A percentile compares a stretch with the other conserved stretches of the same genome.
Evolutionary conservation across 805 yeast species (phyloP).

Genomic region (Candida pseudofarinosa): DNA sequence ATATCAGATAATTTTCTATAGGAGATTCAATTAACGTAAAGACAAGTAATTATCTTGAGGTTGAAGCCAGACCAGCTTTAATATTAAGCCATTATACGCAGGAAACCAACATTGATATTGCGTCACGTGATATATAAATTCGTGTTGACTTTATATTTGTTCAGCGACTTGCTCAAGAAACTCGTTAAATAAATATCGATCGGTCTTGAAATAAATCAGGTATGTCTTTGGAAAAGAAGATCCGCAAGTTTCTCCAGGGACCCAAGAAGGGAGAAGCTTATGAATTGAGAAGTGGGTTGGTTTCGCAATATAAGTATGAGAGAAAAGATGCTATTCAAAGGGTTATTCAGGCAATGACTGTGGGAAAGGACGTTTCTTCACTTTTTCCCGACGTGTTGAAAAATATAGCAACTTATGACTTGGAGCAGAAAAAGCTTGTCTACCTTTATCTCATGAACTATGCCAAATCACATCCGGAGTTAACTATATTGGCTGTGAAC

Average conservation of each 20-base stretch:
- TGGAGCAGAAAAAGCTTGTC: constrained; percentile 94
- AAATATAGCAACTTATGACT: constrained; percentile 93
- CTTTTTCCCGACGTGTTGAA: constrained; percentile 94
- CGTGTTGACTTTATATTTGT: background rate
- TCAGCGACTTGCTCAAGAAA: background rate
- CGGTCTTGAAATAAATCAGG: background rate
- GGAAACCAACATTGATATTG: background rate
- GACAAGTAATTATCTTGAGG: no score
- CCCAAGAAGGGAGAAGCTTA: constrained; percentile 71
- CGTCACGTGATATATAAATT: background rate
- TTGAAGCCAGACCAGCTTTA: no score
- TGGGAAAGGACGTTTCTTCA: constrained; percentile 93
- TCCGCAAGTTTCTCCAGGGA: constrained; percentile 39
- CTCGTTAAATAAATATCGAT: background rate
- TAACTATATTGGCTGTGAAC: constrained; percentile 92
- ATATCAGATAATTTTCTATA: no score
- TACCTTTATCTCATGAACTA: constrained; percentile 94
- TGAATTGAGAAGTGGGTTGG: constrained; percentile 85
- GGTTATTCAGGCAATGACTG: constrained; percentile 96
- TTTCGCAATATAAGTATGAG: constrained; percentile 91
- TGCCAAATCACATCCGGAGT: constrained; percentile 93
- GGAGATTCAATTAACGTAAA: no score
- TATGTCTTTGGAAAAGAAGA: constrained; percentile 42
- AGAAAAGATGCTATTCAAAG: constrained; percentile 95
- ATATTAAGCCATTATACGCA: no score